phyloP scores from a whole-genome alignment of 2,329 filamentous ascomycete species.

The Trichothecium roseum region DNA sequence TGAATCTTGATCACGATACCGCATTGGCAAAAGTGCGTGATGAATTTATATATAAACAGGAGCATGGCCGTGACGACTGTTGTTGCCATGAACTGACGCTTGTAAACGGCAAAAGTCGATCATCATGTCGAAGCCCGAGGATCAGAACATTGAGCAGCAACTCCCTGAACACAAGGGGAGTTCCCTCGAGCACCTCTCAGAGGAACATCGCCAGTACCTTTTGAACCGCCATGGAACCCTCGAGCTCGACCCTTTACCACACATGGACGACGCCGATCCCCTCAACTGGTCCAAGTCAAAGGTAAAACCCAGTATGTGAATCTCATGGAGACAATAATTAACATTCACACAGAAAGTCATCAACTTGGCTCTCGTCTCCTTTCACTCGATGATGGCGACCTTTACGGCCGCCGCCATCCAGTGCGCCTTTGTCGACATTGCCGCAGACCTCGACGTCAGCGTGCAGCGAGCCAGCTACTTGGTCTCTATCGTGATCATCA shows the following conservation, averaged over 20 bases:
- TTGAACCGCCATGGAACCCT: slow-evolving; percentile 6
- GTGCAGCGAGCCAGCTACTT: slow-evolving; percentile 41
- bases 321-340: too few relatives aligned
- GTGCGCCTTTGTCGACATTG: slow-evolving; percentile 41
- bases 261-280: slow-evolving; percentile 7
- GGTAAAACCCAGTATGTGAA: too few relatives aligned
- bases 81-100: too few relatives aligned
- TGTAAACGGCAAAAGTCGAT: too few relatives aligned
- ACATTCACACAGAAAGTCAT: slow-evolving; percentile 43
- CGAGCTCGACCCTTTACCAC: slow-evolving; percentile 7
- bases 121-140: too few relatives aligned
- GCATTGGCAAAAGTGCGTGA: too few relatives aligned
- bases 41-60: too few relatives aligned
- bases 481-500: slow-evolving; percentile 15
- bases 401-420: slow-evolving; percentile 45
- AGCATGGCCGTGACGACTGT: too few relatives aligned
- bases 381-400: slow-evolving; percentile 46
- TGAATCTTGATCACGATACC: too few relatives aligned
- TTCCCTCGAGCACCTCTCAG: too few relatives aligned
- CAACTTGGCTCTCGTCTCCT: slow-evolving; percentile 43
- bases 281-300: slow-evolving; percentile 8
- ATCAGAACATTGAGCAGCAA: too few relatives aligned
- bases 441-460: slow-evolving; percentile 34
- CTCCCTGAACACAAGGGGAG: too few relatives aligned
- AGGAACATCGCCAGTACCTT: slow-evolving; percentile 6